Evolutionary conservation across 2,329 filamentous ascomycete species (phyloP).

Genomic region (Epichloe gansuensis): DNA sequence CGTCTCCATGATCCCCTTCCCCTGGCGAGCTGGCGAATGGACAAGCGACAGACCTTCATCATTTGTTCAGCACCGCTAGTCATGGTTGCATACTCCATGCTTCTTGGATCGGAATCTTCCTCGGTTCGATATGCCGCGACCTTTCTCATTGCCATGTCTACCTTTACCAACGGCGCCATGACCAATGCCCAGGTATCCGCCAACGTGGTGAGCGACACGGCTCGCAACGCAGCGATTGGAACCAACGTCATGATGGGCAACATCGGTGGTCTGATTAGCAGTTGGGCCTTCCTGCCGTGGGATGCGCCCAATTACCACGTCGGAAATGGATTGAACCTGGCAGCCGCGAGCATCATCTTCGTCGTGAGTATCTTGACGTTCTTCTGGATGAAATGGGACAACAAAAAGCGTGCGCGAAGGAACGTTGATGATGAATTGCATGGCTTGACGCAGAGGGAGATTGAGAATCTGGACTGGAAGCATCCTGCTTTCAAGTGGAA

Average conservation of each 20-base stretch:
- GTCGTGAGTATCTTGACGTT: constrained; percentile 35
- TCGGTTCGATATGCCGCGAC: constrained; percentile 55
- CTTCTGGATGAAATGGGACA: constrained; percentile 51
- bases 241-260: constrained; percentile 61
- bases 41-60: constrained; percentile 49
- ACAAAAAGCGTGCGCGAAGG: constrained; percentile 27
- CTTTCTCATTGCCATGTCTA: constrained; percentile 54
- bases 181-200: constrained; percentile 56
- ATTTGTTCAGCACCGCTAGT: constrained; percentile 47
- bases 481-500: constrained; percentile 54
- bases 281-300: constrained; percentile 51
- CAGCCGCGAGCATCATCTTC: constrained; percentile 39
- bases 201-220: constrained; percentile 61
- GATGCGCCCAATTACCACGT: constrained; percentile 57
- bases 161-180: constrained; percentile 51
- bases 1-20: constrained; percentile 52
- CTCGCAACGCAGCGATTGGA: constrained; percentile 53
- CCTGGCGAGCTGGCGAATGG: constrained; percentile 47
- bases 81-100: constrained; percentile 61
- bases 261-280: constrained; percentile 54
- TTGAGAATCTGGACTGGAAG: constrained; percentile 52
- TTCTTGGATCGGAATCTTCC: constrained; percentile 41
- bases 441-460: constrained; percentile 37
- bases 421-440: constrained; percentile 33
- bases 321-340: constrained; percentile 60